Conservation (phyloP, 257 asterid genomes). For the Scutellaria baicalensis region DNA sequence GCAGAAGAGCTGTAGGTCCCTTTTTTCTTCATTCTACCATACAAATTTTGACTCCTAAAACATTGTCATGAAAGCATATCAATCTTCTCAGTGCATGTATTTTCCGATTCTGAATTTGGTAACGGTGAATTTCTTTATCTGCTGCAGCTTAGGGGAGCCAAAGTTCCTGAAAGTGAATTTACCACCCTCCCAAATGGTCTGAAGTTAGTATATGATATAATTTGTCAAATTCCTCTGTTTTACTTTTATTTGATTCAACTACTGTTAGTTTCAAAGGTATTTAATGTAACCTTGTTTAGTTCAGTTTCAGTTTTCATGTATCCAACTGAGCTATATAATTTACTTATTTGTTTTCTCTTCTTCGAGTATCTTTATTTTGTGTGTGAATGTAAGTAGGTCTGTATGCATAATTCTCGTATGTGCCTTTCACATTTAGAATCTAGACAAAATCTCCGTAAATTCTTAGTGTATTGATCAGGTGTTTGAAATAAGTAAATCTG, state of each 20-base stretch:
- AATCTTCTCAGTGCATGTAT: background rate
- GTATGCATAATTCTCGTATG: background rate
- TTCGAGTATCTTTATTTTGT: background rate
- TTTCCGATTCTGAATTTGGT: background rate
- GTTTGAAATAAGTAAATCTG: background rate
- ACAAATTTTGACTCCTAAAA: background rate
- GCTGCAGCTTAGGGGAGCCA: slow-evolving; percentile 87
- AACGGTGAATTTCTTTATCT: slow-evolving; percentile 17
- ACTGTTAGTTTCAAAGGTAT: background rate
- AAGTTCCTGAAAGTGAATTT: slow-evolving; percentile 82
- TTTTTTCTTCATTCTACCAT: background rate
- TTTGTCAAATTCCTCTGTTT: background rate
- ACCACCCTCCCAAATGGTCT: slow-evolving; percentile 81
- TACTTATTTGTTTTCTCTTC: background rate
- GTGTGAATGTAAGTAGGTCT: background rate
- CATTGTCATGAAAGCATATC: background rate
- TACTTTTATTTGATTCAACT: background rate
- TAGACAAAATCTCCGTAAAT: background rate
- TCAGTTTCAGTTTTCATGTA: background rate
- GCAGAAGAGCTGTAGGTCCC: slow-evolving; percentile 89
- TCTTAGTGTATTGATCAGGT: background rate
- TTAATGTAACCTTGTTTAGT: background rate
- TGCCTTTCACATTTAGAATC: background rate
- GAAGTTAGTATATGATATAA: slow-evolving; percentile 51
- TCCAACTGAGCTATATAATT: background rate